A percentile compares a stretch with the other conserved stretches of the same genome.
Conservation (phyloP, 23 red algal genomes). For the Gracilaria gracilis region DNA sequence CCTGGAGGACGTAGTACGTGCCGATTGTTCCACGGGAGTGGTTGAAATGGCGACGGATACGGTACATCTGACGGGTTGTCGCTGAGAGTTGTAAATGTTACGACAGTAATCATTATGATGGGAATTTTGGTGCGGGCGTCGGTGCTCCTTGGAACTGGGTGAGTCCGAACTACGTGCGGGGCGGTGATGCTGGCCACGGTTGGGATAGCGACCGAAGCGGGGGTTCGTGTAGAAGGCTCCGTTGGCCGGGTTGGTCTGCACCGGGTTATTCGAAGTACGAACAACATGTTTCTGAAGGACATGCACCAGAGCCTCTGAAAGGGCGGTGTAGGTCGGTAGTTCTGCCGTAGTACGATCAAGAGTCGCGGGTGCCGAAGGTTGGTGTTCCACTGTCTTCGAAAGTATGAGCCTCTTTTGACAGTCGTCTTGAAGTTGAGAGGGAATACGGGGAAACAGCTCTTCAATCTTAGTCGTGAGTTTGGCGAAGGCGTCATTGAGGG, state of each 20-base stretch:
- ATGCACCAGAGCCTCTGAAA: not conserved
- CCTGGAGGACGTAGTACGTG: constrained; percentile 17
- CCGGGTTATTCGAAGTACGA: no score
- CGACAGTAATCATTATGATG: no score
- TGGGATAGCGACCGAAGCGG: not conserved
- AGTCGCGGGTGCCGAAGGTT: constrained; percentile 16
- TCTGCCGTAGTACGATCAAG: constrained; percentile 28
- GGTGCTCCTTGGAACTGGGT: not conserved
- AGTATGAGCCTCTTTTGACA: not conserved
- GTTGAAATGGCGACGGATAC: not conserved
- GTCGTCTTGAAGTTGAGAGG: not conserved
- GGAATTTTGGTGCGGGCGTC: no score
- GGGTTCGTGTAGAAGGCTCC: constrained; percentile 25
- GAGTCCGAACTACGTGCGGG: not conserved
- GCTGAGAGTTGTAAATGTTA: not conserved
- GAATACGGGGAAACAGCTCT: not conserved
- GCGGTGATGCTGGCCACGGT: not conserved
- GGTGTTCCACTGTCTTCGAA: not conserved
- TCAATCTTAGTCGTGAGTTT: not conserved
- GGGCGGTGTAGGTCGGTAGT: constrained; percentile 2
- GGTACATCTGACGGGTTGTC: not conserved
- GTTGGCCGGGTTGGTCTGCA: not conserved
- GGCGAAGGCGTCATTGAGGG: not conserved
- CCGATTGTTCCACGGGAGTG: not conserved
- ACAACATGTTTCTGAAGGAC: constrained; percentile 10